Evolutionary conservation across 768 basidiomycete genomes (phyloP).

Genomic region (Boletus subcaerulescens): DNA sequence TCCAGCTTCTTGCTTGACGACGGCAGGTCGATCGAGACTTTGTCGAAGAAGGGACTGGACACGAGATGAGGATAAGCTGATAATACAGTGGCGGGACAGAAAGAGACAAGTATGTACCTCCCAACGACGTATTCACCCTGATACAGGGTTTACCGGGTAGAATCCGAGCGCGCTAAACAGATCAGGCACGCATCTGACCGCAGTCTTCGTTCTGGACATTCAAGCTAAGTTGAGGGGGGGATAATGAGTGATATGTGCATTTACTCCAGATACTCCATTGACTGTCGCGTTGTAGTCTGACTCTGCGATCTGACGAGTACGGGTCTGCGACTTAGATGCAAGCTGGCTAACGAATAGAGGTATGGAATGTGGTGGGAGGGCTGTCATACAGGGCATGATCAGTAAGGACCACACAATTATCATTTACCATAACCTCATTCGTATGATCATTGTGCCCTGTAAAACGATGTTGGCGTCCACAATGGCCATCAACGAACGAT

Average conservation of each 20-base stretch:
- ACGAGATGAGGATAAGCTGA: not conserved
- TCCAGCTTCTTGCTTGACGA: conserved; percentile 35
- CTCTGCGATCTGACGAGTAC: conserved; percentile 63
- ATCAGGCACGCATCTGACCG: conserved; percentile 87
- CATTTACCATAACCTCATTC: conserved; percentile 51
- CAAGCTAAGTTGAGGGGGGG: not conserved
- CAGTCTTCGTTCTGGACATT: conserved; percentile 75
- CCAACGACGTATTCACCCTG: conserved; percentile 74
- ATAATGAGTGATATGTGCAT: conserved; percentile 11
- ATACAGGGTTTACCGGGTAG: conserved; percentile 82
- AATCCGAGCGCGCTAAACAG: conserved; percentile 82
- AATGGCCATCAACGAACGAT: too few species aligned
- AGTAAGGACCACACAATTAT: not conserved
- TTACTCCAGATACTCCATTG: conserved; percentile 60
- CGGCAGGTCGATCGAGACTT: conserved; percentile 55
- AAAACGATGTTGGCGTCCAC: conserved; percentile 8
- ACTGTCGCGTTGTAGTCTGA: conserved; percentile 66
- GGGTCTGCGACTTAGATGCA: conserved; percentile 67
- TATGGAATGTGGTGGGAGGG: conserved; percentile 88
- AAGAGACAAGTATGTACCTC: conserved; percentile 44
- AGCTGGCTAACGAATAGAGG: conserved; percentile 69
- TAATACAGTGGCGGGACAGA: not conserved
- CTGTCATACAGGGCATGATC: conserved; percentile 35
- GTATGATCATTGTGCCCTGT: conserved; percentile 78
- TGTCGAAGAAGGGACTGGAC: conserved; percentile 51